Evolutionary conservation across 495 filamentous ascomycete species (phyloP), one percentile per base, ranked within the genome.

Genomic region (Talaromyces ruber): DNA sequence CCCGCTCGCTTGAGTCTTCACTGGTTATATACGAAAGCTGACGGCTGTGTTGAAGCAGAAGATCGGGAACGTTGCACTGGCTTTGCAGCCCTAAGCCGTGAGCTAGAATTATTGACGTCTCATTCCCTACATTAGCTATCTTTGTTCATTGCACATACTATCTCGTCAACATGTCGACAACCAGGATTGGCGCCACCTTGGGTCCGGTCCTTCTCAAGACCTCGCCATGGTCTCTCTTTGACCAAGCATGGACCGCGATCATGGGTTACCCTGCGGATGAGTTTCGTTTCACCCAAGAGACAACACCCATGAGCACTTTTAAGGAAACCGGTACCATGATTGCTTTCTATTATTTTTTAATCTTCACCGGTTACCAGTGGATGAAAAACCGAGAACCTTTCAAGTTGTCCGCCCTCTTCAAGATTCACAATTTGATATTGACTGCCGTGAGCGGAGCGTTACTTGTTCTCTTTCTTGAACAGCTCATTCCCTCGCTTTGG

Each of bases 381-480:
- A 92, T 93, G 90, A 83, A 84, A 64, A 83, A 80, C 65, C 80
- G 87, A 7, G 76, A 82, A 64, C 76, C 89, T 9, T 84, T 88
- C 74, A 85, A 88, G 77, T 72, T 92, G 57, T 84, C 81, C 70
- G 72, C 79, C 8, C 72, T 88, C 60, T 93, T 92, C 77, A 82
- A 90, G 74, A 74, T 92, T 64, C 89, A 93, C 81, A 93, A 93
- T 80, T 85, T 92, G 69, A 83, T 86, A 72, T 77, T 93, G 62
- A 93, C 89, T 16, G 78, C 76, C 58, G 86, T 92, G 68, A 90
- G 86, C 70, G 84, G 70, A 28, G 75, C 82, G 22, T 77, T 93
- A 47, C 75, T 93, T 64, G 80, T 76, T 16, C 79, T 93, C 47
- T 92, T 92, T 68, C 68, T 87, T 65, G 88, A 93, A 73, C 84